These are phyloP conservation scores for Serpula lacrymans DNA, from an alignment of 768 basidiomycete species.

Conservation along the genomic window DNA sequence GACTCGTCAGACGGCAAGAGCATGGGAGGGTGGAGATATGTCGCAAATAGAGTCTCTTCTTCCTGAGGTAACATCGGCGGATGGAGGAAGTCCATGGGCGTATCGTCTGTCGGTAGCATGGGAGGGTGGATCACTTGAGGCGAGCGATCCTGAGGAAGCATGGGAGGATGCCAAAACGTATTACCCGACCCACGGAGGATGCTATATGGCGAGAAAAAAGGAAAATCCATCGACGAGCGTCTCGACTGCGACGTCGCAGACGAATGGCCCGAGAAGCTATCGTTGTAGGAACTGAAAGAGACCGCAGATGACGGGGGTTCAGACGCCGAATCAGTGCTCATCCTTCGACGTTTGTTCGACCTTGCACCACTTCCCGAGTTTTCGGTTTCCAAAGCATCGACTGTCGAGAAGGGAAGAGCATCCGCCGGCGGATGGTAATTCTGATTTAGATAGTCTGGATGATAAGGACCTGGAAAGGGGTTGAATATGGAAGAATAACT, in stretches of 20 bases:
- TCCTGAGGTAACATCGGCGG: conserved; percentile 59
- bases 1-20: conserved; percentile 40
- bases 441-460: conserved; percentile 66
- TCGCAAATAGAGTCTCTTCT: conserved; percentile 57
- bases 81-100: conserved; percentile 72
- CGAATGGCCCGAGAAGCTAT: conserved; percentile 57
- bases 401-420: conserved; percentile 50
- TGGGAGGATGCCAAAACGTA: conserved; percentile 77
- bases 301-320: conserved; percentile 60
- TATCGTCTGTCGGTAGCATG: conserved; percentile 62
- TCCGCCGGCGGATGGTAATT: conserved; percentile 43
- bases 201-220: conserved; percentile 56
- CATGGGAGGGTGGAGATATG: conserved; percentile 58
- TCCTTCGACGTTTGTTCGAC: conserved; percentile 62
- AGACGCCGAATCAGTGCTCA: conserved; percentile 57
- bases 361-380: conserved; percentile 37
- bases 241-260: conserved; percentile 58
- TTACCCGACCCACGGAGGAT: conserved; percentile 52
- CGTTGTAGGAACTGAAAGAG: conserved; percentile 59
- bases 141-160: conserved; percentile 58
- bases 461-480: conserved; percentile 68
- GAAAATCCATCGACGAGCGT: conserved; percentile 61
- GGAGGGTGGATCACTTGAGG: conserved; percentile 65
- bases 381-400: conserved; percentile 46
- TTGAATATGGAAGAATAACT: conserved; percentile 35